A percentile compares a stretch with the other conserved stretches of the same genome.
These are phyloP conservation scores for Pelagomonas calceolata DNA, from an alignment of 108 stramenopile genomes.

Conservation along the genomic window DNA sequence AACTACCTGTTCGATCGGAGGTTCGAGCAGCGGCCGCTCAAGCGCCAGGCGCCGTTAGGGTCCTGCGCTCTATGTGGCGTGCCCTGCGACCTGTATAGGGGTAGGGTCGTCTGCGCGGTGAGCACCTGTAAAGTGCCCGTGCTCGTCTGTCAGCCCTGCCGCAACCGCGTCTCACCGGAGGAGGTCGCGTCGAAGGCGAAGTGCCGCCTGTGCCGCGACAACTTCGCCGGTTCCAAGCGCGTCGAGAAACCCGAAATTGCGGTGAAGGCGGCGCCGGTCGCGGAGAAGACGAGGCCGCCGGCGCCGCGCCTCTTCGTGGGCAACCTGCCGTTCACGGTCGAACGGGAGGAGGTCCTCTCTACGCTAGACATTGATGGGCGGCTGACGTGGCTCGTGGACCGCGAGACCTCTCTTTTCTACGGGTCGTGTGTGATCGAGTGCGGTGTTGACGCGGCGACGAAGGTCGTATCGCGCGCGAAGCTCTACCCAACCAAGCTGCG, in stretches of 20 bases:
- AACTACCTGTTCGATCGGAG: slow-evolving; percentile 63
- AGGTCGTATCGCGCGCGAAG: background rate
- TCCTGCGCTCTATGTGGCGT: background rate
- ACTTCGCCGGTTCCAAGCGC: background rate
- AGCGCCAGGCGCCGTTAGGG: background rate
- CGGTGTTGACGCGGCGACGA: background rate
- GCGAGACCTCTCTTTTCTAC: background rate
- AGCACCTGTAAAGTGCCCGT: background rate
- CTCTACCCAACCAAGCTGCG: background rate
- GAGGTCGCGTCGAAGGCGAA: background rate
- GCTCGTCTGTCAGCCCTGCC: background rate
- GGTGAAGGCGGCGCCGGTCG: background rate
- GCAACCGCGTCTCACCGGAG: background rate
- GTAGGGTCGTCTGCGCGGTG: background rate
- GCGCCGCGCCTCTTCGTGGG: background rate
- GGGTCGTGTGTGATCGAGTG: background rate
- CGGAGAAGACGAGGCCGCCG: background rate
- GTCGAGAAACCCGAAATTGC: background rate
- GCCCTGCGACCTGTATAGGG: background rate
- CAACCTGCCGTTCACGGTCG: background rate
- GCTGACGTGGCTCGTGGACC: background rate
- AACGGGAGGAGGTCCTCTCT: background rate
- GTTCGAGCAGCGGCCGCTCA: slow-evolving; percentile 47
- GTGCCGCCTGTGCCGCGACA: background rate
- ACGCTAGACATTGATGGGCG: background rate